Evolutionary conservation across 192 early-diverging fungal species (phyloP).

Genomic region (Linnemannia zychae): DNA sequence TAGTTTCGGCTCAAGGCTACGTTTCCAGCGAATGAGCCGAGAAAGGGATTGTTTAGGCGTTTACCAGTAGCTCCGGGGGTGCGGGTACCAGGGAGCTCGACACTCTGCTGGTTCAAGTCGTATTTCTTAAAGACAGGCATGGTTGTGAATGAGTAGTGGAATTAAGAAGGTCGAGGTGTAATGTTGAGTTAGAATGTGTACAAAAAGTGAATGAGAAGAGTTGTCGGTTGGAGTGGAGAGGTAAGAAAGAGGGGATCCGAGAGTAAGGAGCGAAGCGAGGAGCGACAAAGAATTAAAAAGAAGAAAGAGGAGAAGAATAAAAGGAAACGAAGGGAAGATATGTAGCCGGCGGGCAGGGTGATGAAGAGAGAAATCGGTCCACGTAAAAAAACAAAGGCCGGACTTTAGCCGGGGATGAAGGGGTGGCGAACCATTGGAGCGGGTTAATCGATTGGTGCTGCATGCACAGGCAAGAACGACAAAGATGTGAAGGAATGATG

Average conservation of each 20-base stretch:
- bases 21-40: not conserved
- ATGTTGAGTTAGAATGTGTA: not conserved
- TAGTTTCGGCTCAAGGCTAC: not conserved
- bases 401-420: not conserved
- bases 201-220: not conserved
- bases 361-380: not conserved
- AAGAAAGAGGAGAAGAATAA: constrained; percentile 9
- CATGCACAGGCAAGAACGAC: not conserved
- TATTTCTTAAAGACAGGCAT: constrained; percentile 30
- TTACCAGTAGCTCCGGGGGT: constrained; percentile 64
- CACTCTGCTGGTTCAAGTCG: constrained; percentile 57
- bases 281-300: not conserved
- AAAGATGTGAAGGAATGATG: no score
- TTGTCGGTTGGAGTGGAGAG: not conserved
- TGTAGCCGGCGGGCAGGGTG: not conserved
- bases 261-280: not conserved
- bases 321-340: no score
- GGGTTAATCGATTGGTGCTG: not conserved
- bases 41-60: not conserved
- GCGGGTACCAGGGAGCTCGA: constrained; percentile 58
- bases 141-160: not conserved
- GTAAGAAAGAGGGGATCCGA: not conserved
- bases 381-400: not conserved
- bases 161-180: not conserved
- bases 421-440: not conserved